Conservation (phyloP, 2,329 filamentous ascomycete genomes). For the Aphanoascus verrucosus region DNA sequence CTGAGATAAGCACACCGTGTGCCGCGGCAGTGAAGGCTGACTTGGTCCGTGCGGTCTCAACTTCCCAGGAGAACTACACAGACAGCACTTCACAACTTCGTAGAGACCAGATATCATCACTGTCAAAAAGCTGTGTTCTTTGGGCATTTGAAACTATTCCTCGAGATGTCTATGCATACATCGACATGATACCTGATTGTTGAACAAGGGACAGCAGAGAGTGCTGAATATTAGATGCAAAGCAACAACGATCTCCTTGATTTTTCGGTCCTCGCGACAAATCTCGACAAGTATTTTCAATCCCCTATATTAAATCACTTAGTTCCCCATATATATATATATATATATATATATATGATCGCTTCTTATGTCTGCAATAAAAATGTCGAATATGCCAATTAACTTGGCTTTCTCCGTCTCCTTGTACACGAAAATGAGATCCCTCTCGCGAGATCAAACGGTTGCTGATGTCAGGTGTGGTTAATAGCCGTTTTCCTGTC, state of each 20-base stretch:
- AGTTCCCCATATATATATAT: neutral
- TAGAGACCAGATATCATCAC: too few relatives aligned
- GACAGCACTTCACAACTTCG: too few relatives aligned
- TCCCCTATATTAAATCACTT: neutral
- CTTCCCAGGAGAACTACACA: too few relatives aligned
- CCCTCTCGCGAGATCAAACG: neutral
- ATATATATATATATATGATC: too few relatives aligned
- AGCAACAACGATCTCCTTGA: neutral
- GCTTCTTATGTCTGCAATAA: neutral
- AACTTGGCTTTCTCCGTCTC: neutral
- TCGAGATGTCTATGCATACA: neutral
- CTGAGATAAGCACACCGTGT: too few relatives aligned
- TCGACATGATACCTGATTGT: neutral
- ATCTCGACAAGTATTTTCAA: neutral
- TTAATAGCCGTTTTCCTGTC: constrained; percentile 4
- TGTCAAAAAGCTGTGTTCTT: too few relatives aligned
- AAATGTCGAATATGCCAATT: neutral
- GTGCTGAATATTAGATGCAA: neutral
- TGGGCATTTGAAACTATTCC: too few relatives aligned
- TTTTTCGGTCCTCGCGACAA: neutral
- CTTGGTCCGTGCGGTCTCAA: too few relatives aligned
- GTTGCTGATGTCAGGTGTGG: neutral
- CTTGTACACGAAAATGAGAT: neutral
- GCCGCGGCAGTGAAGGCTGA: too few relatives aligned
- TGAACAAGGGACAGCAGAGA: neutral